Base-by-base conservation (phyloP, 257 asterid species). In the Gynochthodes officinalis region DNA sequence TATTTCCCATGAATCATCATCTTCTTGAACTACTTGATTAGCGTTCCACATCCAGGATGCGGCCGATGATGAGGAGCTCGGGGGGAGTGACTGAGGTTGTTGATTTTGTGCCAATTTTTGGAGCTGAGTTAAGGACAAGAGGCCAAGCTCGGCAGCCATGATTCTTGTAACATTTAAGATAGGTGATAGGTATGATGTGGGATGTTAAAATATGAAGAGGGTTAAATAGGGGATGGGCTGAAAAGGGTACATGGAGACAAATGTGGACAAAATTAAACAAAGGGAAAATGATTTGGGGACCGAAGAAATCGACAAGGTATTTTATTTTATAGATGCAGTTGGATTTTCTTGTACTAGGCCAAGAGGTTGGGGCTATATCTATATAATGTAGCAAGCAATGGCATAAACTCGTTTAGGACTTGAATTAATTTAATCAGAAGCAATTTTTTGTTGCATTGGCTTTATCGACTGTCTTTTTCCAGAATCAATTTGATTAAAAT, bases 1-100 rank as follows among this genome's bases (percentile, higher is more conserved):
- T 28, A 85, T 77, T 61, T 87, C 91, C 96, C 96, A 89, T 0
- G 96, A 87, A 25, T 87, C 88, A 0, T 85, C 84, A 1, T 83
- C 89, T 2, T 84, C 84, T 55, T 65, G 80, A 3, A 4, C 11
- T 23, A 21, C 62, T 39, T 33, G 74, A 40, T 71, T 77, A 35
- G 78, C 69, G 79, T 75, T 84, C 86, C 82, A 73, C 86, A 86
- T 82, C 70, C 64, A 70, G 53, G 78, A 7, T 14, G 16, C 4
- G 33, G 40, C 61, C 42, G 74, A 19, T 1, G 5, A 4, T 1
- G 15, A 44, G 1, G 53, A 48, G 33, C 30, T 64, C 18, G 16
- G 18, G 54, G 25, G 39, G 52, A 16, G 32, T 8, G 57, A n/a
- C 2, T 68, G 84, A 2, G 44, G 65, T 52, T 42, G 65, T 33